Base-by-base conservation (phyloP, 2,329 filamentous ascomycete genomes). In the Aspergillus jensenii region DNA sequence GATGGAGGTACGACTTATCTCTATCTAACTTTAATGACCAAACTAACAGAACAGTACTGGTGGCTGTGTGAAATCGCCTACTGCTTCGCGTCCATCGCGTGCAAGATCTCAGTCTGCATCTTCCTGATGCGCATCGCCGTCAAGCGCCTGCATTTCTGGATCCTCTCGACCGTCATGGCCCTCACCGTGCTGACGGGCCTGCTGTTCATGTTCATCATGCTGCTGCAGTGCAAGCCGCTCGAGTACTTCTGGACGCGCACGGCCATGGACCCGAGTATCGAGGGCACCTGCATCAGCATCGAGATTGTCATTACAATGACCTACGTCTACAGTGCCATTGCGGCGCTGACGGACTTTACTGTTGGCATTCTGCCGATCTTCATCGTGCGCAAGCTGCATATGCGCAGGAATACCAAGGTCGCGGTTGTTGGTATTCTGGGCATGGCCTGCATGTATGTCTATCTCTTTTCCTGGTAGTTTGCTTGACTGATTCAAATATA, bases 21-120 rank as follows among this genome's bases (percentile, higher is more conserved):
- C 21, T 21, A 21, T 21, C 21, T 21, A 21, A 1, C 3, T 21
- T 21, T 1, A 21, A 21, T 3, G 21, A 4, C 3, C 21, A 39
- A 35, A 45, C 46, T 54, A 43, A 55, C 23, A n/a, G n/a, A 47
- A n/a, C 15, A 67, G 61, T 72, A 63, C 57, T 84, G 80, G 80
- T 84, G 79, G 70, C 71, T 84, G 11, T 81, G 79, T 65, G 81
- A 84, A 59, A 67, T 81, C 14, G 77, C 79, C 51, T 84, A 84
- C 65, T 76, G 78, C 6, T 65, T 81, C 31, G 71, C 77, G 3
- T 81, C 76, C 3, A 73, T 78, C 48, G 66, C 76, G 4, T 74
- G 81, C 58, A 82, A 82, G 59, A 74, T 83, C 40, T 78, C 81
- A 3, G 76, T 84, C 53, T 79, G 75, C n/a, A 72, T 82, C 23